Evolutionary conservation across 2,329 filamentous ascomycete genomes (phyloP).

Genomic region (Aspergillus tanneri): DNA sequence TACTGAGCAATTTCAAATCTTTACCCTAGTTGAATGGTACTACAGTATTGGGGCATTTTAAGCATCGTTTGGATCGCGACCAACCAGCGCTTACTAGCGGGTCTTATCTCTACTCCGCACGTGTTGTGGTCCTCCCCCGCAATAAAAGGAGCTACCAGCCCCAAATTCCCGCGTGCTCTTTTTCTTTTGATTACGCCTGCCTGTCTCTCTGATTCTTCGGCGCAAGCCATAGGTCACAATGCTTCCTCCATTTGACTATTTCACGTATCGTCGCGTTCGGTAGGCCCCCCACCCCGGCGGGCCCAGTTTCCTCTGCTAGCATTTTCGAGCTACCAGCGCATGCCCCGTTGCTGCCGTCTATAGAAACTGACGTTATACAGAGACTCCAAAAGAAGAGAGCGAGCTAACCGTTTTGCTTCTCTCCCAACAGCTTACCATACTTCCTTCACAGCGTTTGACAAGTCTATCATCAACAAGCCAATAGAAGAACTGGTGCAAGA

Average conservation of each 20-base stretch:
- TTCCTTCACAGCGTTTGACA: conserved; percentile 64
- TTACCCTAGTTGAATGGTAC: too few species aligned
- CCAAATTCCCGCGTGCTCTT: too few species aligned
- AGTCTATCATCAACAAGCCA: conserved; percentile 66
- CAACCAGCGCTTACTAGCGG: conserved; percentile 23
- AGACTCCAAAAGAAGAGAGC: conserved; percentile 75
- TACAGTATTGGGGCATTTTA: too few species aligned
- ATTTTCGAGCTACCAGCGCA: too few species aligned
- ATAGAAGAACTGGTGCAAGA: conserved; percentile 76
- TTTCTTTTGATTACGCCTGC: too few species aligned
- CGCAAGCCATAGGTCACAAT: conserved; percentile 27
- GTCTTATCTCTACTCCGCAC: conserved; percentile 25
- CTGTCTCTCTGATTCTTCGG: conserved; percentile 1
- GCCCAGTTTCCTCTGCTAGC: too few species aligned
- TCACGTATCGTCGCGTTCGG: conserved; percentile 71
- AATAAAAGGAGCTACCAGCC: conserved; percentile 19
- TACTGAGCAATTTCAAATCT: not conserved
- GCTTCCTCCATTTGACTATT: conserved; percentile 62
- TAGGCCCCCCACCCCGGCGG: conserved; percentile 47
- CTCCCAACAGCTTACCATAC: conserved; percentile 66
- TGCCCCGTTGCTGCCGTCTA: too few species aligned
- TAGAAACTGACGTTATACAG: conserved; percentile 47
- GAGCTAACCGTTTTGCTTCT: conserved; percentile 65
- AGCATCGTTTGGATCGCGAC: not conserved
- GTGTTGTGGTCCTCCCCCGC: conserved; percentile 20